Base-by-base conservation (phyloP, 179 eudicot species). In the Pouteria campechiana region DNA sequence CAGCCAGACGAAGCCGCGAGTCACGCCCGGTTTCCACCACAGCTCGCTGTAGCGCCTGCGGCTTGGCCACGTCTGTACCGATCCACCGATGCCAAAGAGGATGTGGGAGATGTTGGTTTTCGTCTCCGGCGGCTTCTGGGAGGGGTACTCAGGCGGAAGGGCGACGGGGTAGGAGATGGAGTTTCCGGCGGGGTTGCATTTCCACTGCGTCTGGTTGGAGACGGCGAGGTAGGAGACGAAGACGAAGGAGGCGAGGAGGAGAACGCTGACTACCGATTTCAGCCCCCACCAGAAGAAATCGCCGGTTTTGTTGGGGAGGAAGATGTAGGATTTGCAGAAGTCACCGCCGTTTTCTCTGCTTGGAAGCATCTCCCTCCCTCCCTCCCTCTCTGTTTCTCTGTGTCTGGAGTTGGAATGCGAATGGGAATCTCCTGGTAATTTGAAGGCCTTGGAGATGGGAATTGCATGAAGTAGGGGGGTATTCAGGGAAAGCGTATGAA, bases 1-100 rank as follows among this genome's bases (percentile, higher is more conserved):
- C 0, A 89, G 60, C 76, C 78, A 89, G 17, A 79, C 82, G 65
- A 34, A 72, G 0, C 93, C 93, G 0, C 93, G 90, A 3, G 87
- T 78, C 7, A 27, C 8, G 41, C 61, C 59, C 0, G 74, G 77
- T 33, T 48, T 48, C 93, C 93, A 89, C 97, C 97, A 89, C 13
- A 82, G 72, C 14, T 74, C 63, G 28, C 63, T 57, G 65, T 85
- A 89, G 4, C 17, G 60, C 2, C 57, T 47, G 5, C 95, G 70
- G 10, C 54, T 8, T 1, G 37, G n/a, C 97, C 93, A 85, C 5
- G 95, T 81, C 17, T 50, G 44, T 3, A 70, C 36, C 3, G 93
- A 81, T 35, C 86, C 95, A 31, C 69, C 69, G 10, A 85, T 78
- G 17, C 76, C 81, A 56, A 89, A 89, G 0, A 65, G 43, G 7